These are phyloP conservation scores for Passalora sequoiae DNA, from an alignment of 2,329 filamentous ascomycete species.

Conservation along the genomic window DNA sequence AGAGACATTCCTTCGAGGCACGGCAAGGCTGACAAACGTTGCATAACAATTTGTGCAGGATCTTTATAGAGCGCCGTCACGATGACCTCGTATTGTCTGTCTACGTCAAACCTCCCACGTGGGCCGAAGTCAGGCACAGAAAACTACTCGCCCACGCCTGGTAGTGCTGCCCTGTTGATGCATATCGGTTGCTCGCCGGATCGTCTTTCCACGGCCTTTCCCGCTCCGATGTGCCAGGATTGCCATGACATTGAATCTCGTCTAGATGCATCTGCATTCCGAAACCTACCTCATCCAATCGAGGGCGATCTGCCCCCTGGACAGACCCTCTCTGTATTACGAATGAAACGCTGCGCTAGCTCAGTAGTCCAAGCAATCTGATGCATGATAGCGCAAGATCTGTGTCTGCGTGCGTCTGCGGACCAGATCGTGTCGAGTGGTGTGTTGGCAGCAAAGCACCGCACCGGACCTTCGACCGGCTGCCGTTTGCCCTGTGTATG, in stretches of 20 bases:
- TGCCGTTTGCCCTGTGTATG: too few relatives aligned
- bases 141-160: too few relatives aligned
- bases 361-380: too few relatives aligned
- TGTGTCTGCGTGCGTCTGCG: constrained; percentile 5
- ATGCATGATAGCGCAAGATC: constrained; percentile 1
- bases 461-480: constrained; percentile 3
- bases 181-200: too few relatives aligned
- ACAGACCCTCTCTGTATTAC: constrained; percentile 8
- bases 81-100: too few relatives aligned
- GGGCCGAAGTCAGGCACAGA: too few relatives aligned
- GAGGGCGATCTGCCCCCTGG: constrained; percentile 15
- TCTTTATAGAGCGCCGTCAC: too few relatives aligned
- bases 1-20: background rate
- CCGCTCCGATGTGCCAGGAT: constrained; percentile 13
- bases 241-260: constrained; percentile 11
- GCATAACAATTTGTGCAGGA: too few relatives aligned
- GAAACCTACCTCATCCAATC: constrained; percentile 16
- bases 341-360: constrained; percentile 9
- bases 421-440: too few relatives aligned
- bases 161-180: constrained; percentile 12
- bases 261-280: constrained; percentile 16
- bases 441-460: constrained; percentile 1
- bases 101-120: too few relatives aligned
- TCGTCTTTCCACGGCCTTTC: constrained; percentile 13
- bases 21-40: too few relatives aligned